Base-by-base conservation (phyloP, 306 rosid species). In the Quercus ilex region DNA sequence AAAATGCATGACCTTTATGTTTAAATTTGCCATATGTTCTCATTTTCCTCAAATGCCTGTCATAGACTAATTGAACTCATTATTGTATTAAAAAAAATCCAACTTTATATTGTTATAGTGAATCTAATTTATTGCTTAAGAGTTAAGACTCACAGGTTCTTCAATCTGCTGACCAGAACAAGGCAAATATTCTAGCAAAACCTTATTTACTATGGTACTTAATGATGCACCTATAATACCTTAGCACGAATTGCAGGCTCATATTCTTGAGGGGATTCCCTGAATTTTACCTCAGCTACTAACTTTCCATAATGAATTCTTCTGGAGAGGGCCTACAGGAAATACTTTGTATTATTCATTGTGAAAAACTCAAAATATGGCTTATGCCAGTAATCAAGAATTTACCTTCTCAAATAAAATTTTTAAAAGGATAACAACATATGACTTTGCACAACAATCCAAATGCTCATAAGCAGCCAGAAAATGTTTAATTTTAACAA, bases 261-360 rank as follows among this genome's bases (percentile, higher is more conserved):
- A 3, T 93, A 95, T 26, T 90, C 93, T n/a, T 86, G 80, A 15
- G 99, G 94, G 55, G 97, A 79, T 38, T 87, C 90, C 80, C 82
- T 90, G 86, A 91, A 95, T 86, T 95, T 95, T 30, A 88, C 98
- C 89, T 95, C 98, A 8, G 99, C 99, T 21, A 95, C 99, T 58
- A 85, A 95, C 82, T 89, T 93, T 71, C 99, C 99, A 57, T 90
- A 93, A 56, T 95, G 99, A 74, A 95, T 87, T 76, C 99, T 93
- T 82, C 87, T 90, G 23, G 99, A 95, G 77, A 95, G 89, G 31
- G 97, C 97, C 99, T 95, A 88, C 80, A 77, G 4, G 76, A 59
- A 41, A 28, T 30, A 31, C 4, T 5, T 72, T 71, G 46, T 43
- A 25, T 43, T 67, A 70, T 38, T 58, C 31, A 65, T 23, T 25